Evolutionary conservation across 2,329 filamentous ascomycete species (phyloP), one percentile per base, ranked within the genome.

Genomic region (Hypoxylon rubiginosum): DNA sequence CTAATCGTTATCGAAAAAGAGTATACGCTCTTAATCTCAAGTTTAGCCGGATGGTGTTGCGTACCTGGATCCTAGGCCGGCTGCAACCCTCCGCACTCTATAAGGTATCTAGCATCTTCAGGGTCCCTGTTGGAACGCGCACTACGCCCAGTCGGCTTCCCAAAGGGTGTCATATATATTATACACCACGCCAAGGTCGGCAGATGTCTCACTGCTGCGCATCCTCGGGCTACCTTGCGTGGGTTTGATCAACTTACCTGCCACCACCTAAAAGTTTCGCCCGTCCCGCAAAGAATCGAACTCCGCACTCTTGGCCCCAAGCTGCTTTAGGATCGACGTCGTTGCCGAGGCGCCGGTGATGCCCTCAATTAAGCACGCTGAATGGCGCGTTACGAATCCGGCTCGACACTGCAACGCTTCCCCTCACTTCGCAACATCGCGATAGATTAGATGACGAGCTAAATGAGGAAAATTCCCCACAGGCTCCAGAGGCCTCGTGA

Each of bases 171-270:
- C 64, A 62, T 67, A 52, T 68, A 71, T 69, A 67, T 62, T 57
- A 66, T 61, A 62, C 48, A 53, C 45, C 26, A 59, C 50, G 69
- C 69, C 69, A 71, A 71, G 69, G 56, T 21, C 69, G 69, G 69
- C 69, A 71, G 68, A 68, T 71, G 54, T 61, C 19, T 43, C 39
- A 19, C 34, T 19, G n/a, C 39, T 68, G 43, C 34, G 34, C 34
- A 6, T 15, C 11, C 32, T 34, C 10, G 32, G 9, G 32, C 11
- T 34, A 10, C 32, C 19, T 10, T 55, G 63, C 43, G 58, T 61
- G 62, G 59, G 56, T 58, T 68, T 62, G 59, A 51, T 53, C 49
- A 50, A 21, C 43, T 60, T 60, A 26, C 17, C 36, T 34, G 30
- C 24, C 10, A 59, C 32, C 51, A 66, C 58, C 62, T 49, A 7